phyloP scores from a whole-genome alignment of 2,329 filamentous ascomycete species.

The Fusarium equiseti region DNA sequence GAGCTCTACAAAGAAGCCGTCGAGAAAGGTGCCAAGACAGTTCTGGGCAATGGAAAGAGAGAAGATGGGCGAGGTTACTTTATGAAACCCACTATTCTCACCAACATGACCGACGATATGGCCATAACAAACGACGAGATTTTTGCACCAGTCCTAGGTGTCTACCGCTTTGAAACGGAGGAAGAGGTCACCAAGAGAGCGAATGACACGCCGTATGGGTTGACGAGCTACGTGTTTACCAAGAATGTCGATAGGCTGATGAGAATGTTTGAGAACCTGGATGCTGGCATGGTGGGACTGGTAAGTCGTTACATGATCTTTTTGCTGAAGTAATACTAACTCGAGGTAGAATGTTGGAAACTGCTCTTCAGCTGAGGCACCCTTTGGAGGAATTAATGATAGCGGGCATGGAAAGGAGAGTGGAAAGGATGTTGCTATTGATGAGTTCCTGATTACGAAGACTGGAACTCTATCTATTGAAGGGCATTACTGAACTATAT shows the following conservation, averaged over 20 bases:
- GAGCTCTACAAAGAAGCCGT: not conserved
- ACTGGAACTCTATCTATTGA: not conserved
- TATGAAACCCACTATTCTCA: not conserved
- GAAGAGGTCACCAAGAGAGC: not conserved
- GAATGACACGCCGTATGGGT: not conserved
- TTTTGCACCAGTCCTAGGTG: not conserved
- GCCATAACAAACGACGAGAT: not conserved
- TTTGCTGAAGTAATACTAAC: not conserved
- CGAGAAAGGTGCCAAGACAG: not conserved
- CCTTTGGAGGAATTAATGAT: not conserved
- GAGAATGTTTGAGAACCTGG: not conserved
- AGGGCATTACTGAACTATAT: not conserved
- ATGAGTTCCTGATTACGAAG: not conserved
- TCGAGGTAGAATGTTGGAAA: not conserved
- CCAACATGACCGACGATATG: not conserved
- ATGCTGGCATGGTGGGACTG: conserved; percentile 1
- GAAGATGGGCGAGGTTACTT: not conserved
- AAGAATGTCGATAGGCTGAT: not conserved
- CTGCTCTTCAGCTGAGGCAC: not conserved
- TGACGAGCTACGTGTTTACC: conserved; percentile 1
- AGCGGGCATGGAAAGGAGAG: not conserved
- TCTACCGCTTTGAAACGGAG: not conserved
- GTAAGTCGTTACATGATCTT: not conserved
- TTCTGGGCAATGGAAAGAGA: not conserved
- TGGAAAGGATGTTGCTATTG: not conserved